Evolutionary conservation across 345 rosid genomes (phyloP).

Genomic region (Reutealis trisperma): DNA sequence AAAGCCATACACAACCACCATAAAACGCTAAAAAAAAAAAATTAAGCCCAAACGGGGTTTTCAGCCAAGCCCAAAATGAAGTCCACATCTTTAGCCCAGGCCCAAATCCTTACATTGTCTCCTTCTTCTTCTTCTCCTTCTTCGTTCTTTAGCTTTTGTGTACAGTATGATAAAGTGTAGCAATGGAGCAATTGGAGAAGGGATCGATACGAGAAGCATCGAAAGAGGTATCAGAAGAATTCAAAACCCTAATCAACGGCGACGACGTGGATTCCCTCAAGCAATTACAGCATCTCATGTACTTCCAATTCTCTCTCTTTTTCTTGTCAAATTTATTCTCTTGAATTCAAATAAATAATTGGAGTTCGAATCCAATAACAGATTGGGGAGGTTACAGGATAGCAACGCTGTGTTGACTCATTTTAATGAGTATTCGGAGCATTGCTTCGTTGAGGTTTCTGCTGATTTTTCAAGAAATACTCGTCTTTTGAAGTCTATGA

Average conservation of each 20-base stretch:
- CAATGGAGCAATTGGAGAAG: conserved; percentile 23
- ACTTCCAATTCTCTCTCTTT: conserved; percentile 20
- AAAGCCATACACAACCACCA: no score
- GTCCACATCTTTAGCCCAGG: neutral
- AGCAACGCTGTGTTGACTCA: conserved; percentile 90
- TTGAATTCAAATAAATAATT: neutral
- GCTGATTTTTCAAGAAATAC: conserved; percentile 68
- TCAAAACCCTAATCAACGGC: conserved; percentile 63
- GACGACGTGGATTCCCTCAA: conserved; percentile 63
- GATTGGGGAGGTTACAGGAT: conserved; percentile 95
- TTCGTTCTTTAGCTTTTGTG: neutral
- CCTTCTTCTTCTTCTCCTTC: neutral
- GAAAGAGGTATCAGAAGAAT: conserved; percentile 61
- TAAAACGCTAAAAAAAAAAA: no score
- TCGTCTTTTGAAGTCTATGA: conserved; percentile 70
- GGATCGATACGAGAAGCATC: conserved; percentile 55
- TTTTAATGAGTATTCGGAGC: conserved; percentile 83
- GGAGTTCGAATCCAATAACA: conserved; percentile 32
- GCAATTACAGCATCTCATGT: conserved; percentile 83
- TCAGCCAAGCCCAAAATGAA: neutral
- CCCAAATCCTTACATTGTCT: neutral
- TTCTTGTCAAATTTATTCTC: neutral
- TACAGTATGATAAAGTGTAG: neutral
- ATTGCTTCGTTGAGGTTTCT: conserved; percentile 73
- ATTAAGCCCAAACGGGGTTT: neutral